Evolutionary conservation across 2,329 filamentous ascomycete species (phyloP).

Genomic region (Fusarium sp.): DNA sequence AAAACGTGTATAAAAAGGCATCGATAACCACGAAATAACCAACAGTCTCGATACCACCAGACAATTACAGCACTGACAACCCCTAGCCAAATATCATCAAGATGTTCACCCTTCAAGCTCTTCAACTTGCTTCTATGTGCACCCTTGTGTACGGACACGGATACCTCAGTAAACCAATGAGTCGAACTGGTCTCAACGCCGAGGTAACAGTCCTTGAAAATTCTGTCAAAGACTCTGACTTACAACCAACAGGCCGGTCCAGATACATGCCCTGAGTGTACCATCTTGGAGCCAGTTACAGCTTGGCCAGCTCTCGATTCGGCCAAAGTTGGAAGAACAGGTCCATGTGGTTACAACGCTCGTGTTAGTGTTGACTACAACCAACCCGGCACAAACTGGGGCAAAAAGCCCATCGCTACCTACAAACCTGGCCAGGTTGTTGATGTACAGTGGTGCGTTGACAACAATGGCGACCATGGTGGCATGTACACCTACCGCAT

Average conservation of each 20-base stretch:
- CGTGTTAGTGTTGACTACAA: constrained; percentile 66
- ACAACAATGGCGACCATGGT: constrained; percentile 66
- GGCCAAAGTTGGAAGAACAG: constrained; percentile 59
- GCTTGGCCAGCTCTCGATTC: constrained; percentile 61
- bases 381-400: constrained; percentile 57
- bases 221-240: neutral
- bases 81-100: neutral
- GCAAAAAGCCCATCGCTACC: constrained; percentile 53
- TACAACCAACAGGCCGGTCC: constrained; percentile 52
- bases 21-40: fast-evolving
- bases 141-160: constrained; percentile 10
- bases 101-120: neutral
- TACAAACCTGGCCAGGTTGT: constrained; percentile 59
- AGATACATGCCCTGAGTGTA: constrained; percentile 65
- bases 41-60: fast-evolving
- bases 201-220: neutral
- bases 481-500: constrained; percentile 68
- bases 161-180: constrained; percentile 33
- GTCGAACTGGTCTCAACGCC: constrained; percentile 32
- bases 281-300: constrained; percentile 63
- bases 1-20: neutral
- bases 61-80: fast-evolving
- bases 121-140: constrained; percentile 9
- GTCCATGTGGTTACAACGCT: constrained; percentile 65
- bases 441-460: constrained; percentile 66